Evolutionary conservation across 2,329 filamentous ascomycete genomes (phyloP), one percentile per base, ranked within the genome.

Genomic region (Penicillium sp.): DNA sequence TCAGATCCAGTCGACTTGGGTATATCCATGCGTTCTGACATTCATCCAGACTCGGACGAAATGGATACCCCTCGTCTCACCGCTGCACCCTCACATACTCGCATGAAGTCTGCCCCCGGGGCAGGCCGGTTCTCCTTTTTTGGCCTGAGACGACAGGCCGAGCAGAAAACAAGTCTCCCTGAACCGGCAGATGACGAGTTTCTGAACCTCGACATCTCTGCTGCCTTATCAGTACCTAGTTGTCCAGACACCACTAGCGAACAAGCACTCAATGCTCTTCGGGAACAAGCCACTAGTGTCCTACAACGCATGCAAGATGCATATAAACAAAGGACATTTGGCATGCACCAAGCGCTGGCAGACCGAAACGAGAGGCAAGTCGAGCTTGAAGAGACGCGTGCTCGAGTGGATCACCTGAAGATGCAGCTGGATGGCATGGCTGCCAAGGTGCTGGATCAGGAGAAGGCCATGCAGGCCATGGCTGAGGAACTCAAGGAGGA

Each of bases 341-440:
- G 72, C 24, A 66, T 83, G 35, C 71, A 74, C 31, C 73, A 77
- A 50, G 70, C 74, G 3, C 66, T 74, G 28, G 76, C 75, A 3
- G 78, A 81, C 55, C 76, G 79, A 49, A 76, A 74, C 42, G 76
- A 77, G 9, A 77, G 79, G 54, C 70, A 73, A n/a, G 80, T 83
- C 52, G 81, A 84, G 60, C 70, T 80, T 0, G 78, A 81, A 50
- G 80, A 82, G 55, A 74, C 78, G 11, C 73, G 80, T 27, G 80
- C 77, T 31, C 72, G 79, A 6, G 73, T 77, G 11, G 69, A 74
- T 29, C 76, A 81, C 55, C 66, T 83, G 43, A 82, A 82, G 64
- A 70, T 76, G 52, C 81, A 84, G 62, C 69, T 84, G 16, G 77
- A 82, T 59, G 77, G 77, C 29, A 78, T 83, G 73, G 77, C 78